Evolutionary conservation across 2,329 filamentous ascomycete species (phyloP), one percentile per base, ranked within the genome.

Genomic region (Botryosphaeria dothidea): DNA sequence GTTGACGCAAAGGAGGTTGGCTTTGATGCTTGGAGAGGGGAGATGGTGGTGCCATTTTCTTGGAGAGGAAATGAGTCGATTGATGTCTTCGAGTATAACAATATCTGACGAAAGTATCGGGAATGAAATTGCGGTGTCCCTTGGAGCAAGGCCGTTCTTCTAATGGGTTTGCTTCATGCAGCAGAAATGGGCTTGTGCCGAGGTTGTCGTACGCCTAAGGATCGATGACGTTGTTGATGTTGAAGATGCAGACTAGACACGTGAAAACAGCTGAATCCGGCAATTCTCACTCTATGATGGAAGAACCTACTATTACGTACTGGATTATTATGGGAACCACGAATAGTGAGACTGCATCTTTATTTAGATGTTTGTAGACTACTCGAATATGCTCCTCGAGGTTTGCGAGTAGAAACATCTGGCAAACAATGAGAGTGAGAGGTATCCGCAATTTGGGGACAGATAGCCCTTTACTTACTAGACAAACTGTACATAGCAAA

Each of bases 141-240:
- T n/a, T n/a, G n/a, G n/a, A n/a, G n/a, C n/a, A n/a, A n/a, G n/a
- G n/a, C n/a, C n/a, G n/a, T 25, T 41, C 38, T 41, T 41, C 4
- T 13, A 41, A 17, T 41, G 17, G 38, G 1, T 13, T 17, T 17
- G 54, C 25, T 31, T 21, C 31, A 5, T 17, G n/a, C n/a, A 29
- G 3, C 25, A n/a, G 25, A 3, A 38, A 13, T 6, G 19, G 19
- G 34, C 21, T 34, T 56, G 34, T 19, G 25, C 54, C 54, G 56
- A 60, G 56, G 56, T 60, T 21, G 31, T 7, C n/a, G 23, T 51
- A 23, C 7, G 23, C 36, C 45, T 38, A 62, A 23, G 43, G 45
- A 62, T 31, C 31, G 51, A 64, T 64, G 62, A 64, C 62, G 62
- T 57, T 34, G 5, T 57, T 36, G 29, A 64, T 29, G 27, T 49